Evolutionary conservation across 2,329 filamentous ascomycete species (phyloP), one percentile per base, ranked within the genome.

Genomic region (Cladorrhinum sp.): DNA sequence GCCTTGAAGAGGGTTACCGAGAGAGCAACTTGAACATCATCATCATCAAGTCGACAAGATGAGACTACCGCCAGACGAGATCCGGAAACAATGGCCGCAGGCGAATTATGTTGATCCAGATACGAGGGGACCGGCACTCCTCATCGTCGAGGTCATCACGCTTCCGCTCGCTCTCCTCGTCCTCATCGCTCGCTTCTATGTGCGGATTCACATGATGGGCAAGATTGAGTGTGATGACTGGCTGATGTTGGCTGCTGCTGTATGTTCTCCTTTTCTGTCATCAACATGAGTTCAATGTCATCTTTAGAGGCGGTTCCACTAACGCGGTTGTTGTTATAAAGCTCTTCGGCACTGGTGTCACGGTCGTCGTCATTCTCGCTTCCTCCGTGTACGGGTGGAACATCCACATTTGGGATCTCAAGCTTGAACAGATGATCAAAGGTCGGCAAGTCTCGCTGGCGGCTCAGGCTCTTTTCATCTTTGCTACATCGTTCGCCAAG

Each of bases 171-270:
- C 75, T 4, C 57, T 76, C 18, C 53, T 74, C 12, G 72, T 71
- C 20, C 66, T 78, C 8, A 54, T 64, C 24, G 67, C 76, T 54
- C 73, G 77, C 14, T 68, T 78, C 42, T 77, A 76, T 51, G 75
- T 76, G 52, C 69, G 74, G 9, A 61, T 73, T 1, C 58, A 65
- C 58, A 69, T 75, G 36, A 69, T 77, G 33, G 69, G 71, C 49
- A 72, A 69, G 55, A 70, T 62, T 39, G 73, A 74, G 33, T 67
- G 70, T 57, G 77, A 79, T 62, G 77, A 78, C 66, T 77, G 73
- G 75, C 57, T 79, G 12, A 79, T 79, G 76, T 62, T 76, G 4
- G 70, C 59, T 33, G 75, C 75, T 3, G 71, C 72, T 63, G 75
- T 77, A 67, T 60, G 70, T 53, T 39, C 3, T 28, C n/a, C n/a